phyloP scores from a whole-genome alignment of 345 rosid genomes.

The Brassica carinata region DNA sequence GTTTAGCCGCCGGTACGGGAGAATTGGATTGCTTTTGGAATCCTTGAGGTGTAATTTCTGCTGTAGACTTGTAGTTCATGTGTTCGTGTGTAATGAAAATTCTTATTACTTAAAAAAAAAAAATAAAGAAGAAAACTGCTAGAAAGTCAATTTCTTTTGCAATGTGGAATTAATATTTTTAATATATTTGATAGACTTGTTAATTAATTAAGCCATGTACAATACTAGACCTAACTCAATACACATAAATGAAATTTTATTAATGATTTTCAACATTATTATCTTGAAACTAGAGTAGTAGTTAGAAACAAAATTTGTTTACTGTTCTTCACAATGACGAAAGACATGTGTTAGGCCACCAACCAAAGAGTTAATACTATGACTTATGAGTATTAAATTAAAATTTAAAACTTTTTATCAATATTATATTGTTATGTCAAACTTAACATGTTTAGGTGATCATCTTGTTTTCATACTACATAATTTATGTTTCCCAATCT shows the following conservation, averaged over 20 bases:
- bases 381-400: constrained; percentile 32
- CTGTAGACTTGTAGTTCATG: constrained; percentile 26
- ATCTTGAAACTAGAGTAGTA: constrained; percentile 30
- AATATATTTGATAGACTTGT: constrained; percentile 5
- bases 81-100: constrained; percentile 16
- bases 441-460: constrained; percentile 29
- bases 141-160: constrained; percentile 26
- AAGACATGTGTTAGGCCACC: constrained; percentile 42
- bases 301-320: constrained; percentile 36
- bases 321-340: constrained; percentile 25
- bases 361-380: constrained; percentile 35
- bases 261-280: background rate
- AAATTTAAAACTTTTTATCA: background rate
- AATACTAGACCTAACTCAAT: background rate
- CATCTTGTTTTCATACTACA: constrained; percentile 27
- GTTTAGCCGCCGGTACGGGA: constrained; percentile 38
- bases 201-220: background rate
- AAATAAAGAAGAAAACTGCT: background rate
- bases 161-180: constrained; percentile 10
- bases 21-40: constrained; percentile 58
- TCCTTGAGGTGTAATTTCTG: constrained; percentile 36
- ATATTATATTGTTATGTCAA: constrained; percentile 29
- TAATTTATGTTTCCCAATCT: background rate
- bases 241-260: background rate
- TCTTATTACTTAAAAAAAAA: constrained; percentile 20